phyloP scores from a whole-genome alignment of 495 filamentous ascomycete genomes.

The Entonaema liquescens region DNA sequence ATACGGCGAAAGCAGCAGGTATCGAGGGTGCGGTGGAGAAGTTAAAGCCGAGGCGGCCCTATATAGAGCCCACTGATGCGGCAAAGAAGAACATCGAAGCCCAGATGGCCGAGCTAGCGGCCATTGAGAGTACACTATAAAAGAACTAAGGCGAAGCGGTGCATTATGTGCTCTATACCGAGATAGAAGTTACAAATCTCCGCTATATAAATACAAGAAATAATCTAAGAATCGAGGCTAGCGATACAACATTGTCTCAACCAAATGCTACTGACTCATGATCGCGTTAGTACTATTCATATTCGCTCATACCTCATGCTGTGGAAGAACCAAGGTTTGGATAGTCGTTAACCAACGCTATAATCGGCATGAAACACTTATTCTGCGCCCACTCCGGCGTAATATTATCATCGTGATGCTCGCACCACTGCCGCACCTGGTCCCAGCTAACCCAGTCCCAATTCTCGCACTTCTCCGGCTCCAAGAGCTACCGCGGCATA shows the following conservation, averaged over 20 bases:
- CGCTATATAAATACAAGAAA: not conserved
- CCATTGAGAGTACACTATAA: slow-evolving; percentile 55
- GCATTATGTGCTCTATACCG: not conserved
- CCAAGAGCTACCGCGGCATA: slow-evolving; percentile 55
- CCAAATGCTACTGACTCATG: too few relatives aligned
- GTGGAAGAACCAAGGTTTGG: slow-evolving; percentile 30
- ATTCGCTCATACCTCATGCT: not conserved
- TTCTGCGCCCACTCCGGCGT: slow-evolving; percentile 42
- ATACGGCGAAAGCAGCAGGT: slow-evolving; percentile 63
- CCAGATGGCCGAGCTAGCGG: slow-evolving; percentile 59
- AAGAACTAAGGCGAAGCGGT: not conserved
- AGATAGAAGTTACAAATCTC: not conserved
- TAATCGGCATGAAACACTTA: slow-evolving; percentile 64
- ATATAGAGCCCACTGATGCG: slow-evolving; percentile 59
- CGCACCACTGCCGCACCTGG: slow-evolving; percentile 45
- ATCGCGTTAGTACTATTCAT: not conserved
- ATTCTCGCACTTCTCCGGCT: slow-evolving; percentile 71
- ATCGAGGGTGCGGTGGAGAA: slow-evolving; percentile 64
- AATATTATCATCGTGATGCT: slow-evolving; percentile 42
- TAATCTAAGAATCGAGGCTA: not conserved
- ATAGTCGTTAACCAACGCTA: slow-evolving; percentile 61
- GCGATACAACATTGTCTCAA: too few relatives aligned
- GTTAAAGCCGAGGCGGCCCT: slow-evolving; percentile 66
- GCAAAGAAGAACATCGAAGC: slow-evolving; percentile 58
- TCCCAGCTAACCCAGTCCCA: slow-evolving; percentile 71